These are phyloP conservation scores for Coix lacrymajobi DNA, from an alignment of 176 grass and related monocot species.

Conservation along the genomic window DNA sequence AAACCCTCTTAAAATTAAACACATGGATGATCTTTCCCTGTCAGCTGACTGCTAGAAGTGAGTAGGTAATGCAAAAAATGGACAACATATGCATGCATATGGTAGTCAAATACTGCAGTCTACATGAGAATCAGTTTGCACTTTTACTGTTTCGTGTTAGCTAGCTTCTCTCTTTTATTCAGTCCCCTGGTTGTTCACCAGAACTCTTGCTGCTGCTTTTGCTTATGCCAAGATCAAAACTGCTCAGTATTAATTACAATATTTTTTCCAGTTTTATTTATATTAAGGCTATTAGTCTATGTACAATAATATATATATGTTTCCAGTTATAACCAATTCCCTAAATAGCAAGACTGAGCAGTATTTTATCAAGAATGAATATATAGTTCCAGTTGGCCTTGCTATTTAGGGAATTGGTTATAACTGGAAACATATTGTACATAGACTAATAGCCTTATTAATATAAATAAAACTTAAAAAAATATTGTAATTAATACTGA, in stretches of 20 bases:
- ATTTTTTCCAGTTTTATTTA: neutral
- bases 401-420: too few relatives aligned
- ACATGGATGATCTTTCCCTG: too few relatives aligned
- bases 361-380: too few relatives aligned
- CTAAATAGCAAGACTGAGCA: too few relatives aligned
- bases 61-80: neutral
- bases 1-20: neutral
- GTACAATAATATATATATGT: too few relatives aligned
- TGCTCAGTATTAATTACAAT: neutral
- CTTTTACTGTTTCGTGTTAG: neutral
- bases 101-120: neutral
- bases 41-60: neutral
- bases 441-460: neutral
- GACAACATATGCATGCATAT: neutral
- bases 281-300: neutral
- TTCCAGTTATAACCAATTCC: too few relatives aligned
- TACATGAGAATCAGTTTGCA: neutral
- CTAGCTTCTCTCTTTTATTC: neutral
- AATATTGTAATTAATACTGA: neutral
- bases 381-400: too few relatives aligned
- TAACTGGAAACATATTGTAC: too few relatives aligned
- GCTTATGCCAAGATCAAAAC: neutral
- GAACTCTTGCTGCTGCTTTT: neutral
- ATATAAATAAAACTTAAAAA: neutral
- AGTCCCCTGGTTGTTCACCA: neutral